phyloP scores from a whole-genome alignment of 257 asterid species.

The Nicotiana noctiflora region DNA sequence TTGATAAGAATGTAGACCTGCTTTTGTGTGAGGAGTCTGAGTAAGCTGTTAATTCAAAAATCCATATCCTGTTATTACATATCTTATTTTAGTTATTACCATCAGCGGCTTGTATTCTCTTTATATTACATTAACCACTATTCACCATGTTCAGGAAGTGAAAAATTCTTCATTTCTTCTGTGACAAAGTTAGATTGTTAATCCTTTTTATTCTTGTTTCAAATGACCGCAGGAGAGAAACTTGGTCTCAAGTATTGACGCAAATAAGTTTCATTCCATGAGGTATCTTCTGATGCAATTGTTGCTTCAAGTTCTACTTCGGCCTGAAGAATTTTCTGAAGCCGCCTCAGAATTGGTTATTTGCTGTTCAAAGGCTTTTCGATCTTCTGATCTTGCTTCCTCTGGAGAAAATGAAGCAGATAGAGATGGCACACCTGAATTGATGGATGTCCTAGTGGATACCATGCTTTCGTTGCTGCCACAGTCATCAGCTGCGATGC shows the following conservation, averaged over 20 bases:
- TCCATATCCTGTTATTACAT: not conserved
- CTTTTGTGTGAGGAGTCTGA: not conserved
- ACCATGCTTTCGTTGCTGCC: conserved; percentile 86
- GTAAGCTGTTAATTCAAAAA: not conserved
- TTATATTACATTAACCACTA: not conserved
- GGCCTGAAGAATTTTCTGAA: conserved; percentile 73
- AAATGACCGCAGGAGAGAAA: conserved; percentile 53
- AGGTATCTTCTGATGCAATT: conserved; percentile 73
- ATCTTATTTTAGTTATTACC: not conserved
- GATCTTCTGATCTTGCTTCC: conserved; percentile 43
- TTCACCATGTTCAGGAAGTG: not conserved
- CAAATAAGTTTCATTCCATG: conserved; percentile 61
- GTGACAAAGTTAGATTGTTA: not conserved
- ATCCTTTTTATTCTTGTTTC: not conserved
- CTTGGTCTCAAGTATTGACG: conserved; percentile 38
- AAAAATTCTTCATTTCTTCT: not conserved
- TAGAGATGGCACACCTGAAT: conserved; percentile 44
- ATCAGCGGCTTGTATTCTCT: not conserved
- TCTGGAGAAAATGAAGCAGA: conserved; percentile 69
- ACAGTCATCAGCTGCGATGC: conserved; percentile 73
- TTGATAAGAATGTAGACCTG: not conserved
- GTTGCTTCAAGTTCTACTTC: conserved; percentile 82
- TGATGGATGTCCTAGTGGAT: conserved; percentile 92
- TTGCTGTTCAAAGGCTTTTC: conserved; percentile 71
- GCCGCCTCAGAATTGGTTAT: conserved; percentile 70